Base-by-base conservation (phyloP, 2,329 filamentous ascomycete species). In the Colletotrichum melonis region DNA sequence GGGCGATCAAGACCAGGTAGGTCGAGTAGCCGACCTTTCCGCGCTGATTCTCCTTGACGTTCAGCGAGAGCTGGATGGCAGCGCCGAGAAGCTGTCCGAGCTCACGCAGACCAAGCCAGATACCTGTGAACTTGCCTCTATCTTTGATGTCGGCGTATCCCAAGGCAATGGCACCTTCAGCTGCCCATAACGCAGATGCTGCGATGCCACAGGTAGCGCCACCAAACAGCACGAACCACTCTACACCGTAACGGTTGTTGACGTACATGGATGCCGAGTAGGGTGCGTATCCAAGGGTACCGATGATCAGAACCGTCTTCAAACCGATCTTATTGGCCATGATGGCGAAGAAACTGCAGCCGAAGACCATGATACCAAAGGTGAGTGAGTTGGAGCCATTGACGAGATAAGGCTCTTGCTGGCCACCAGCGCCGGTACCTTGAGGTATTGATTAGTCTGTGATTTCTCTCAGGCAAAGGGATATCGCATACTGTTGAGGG, bases 301-400 rank as follows among this genome's bases (percentile, higher is more conserved):
- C 85, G 6, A 86, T 79, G 9, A 86, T 77, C 1, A 87, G 77
- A 0, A 82, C 81, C 16, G 77, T 79, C 55, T 83, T 83, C 2
- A 80, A 75, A 0, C 79, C 78, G 11, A 79, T 83, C 55, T 79
- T 80, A 76, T 85, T 85, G 60, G 81, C 81, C 2, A 85, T 77
- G 38, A 84, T 78, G 19, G 81, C 80, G 42, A 84, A 85, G 19
- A 85, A 67, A 1, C 82, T 82, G 69, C 84, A 85, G 2, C 81
- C 81, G 26, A 86, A 84, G 7, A 84, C 82, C 84, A 88, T 87
- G 75, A 88, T 84, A 3, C 82, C 84, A 77, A 94, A 94, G 0
- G 92, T 93, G 42, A 94, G 80, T 0, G 92, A 90, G 76, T 94
- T 95, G 14, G 91, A 91, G 0, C 90, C 87, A 76, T 93, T 94